Conservation (phyloP, 2,329 filamentous ascomycete species). For the Stagonosporopsis cucurbitacearum region DNA sequence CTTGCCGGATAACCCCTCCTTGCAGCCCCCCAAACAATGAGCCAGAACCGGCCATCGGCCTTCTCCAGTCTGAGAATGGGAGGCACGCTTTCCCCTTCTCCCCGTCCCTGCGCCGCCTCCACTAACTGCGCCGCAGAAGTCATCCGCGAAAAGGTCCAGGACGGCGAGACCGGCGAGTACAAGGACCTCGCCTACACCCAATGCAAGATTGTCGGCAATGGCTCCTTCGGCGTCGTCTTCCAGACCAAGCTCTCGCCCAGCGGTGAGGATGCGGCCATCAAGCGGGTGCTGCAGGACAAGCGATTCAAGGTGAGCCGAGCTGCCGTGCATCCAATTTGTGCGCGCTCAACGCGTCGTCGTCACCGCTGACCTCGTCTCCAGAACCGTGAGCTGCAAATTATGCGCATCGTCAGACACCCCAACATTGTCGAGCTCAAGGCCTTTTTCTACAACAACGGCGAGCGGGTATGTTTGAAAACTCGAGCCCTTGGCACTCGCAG, state of each 20-base stretch:
- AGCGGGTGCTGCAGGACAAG: slow-evolving; percentile 98
- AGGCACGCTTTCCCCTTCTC: slow-evolving; percentile 68
- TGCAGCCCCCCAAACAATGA: slow-evolving; percentile 65
- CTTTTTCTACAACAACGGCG: slow-evolving; percentile 99
- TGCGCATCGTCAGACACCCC: slow-evolving; percentile 98
- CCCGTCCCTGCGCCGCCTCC: slow-evolving; percentile 14
- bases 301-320: slow-evolving; percentile 85
- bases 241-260: slow-evolving; percentile 98
- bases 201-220: slow-evolving; percentile 99
- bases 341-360: slow-evolving; percentile 13
- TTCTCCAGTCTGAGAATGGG: slow-evolving; percentile 93
- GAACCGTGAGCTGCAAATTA: slow-evolving; percentile 99
- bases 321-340: slow-evolving; percentile 25
- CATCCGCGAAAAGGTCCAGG: slow-evolving; percentile 97
- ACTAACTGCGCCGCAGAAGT: slow-evolving; percentile 72
- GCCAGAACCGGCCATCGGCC: slow-evolving; percentile 88
- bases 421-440: slow-evolving; percentile 99
- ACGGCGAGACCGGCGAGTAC: slow-evolving; percentile 95
- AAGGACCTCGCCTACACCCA: slow-evolving; percentile 98
- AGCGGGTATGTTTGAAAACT: slow-evolving; percentile 71
- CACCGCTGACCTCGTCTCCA: slow-evolving; percentile 53
- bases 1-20: slow-evolving; percentile 36
- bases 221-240: slow-evolving; percentile 97
- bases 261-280: slow-evolving; percentile 98
- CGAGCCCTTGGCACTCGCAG: slow-evolving; percentile 21